Base-by-base conservation (phyloP, 2,329 filamentous ascomycete species). In the Verticillium nonalfalfae region DNA sequence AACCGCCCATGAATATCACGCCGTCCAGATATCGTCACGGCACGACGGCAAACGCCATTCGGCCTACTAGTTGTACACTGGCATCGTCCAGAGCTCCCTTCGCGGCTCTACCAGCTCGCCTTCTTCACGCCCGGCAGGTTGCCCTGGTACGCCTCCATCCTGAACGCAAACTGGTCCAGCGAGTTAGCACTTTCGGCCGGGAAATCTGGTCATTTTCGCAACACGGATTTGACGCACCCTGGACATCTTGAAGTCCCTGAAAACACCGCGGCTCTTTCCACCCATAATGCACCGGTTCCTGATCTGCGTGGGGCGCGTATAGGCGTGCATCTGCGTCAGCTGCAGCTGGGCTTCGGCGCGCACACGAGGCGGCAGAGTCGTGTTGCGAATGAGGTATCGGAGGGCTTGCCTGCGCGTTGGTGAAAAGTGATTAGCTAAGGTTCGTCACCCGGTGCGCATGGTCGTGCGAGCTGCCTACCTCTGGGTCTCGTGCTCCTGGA, bases 311-410 rank as follows among this genome's bases (percentile, higher is more conserved):
- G 91, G 87, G 64, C 93, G 85, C 39, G 95, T 98, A 78, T 98
- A 98, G 81, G 86, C 88, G 80, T 97, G 93, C 94, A 98, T 97
- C 78, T 96, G 90, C 3, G 90, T 87, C 67, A 99, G 82, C 78
- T 98, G 89, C 61, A 99, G 85, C 80, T 98, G 94, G 52, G 95
- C 95, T 74, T 96, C 90, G 64, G 91, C 92, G 70, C 96, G 90
- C 59, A 90, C 87, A 71, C 93, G 86, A 61, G 87, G 82, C 1
- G 93, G 87, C 3, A 99, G 88, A 1, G 88, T 89, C 36, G 92
- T 95, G 77, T 99, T 99, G 75, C 91, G 92, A 74, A 97, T 91
- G 66, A 97, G 89, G 79, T 97, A 97, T 70, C 90, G 89, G 50
- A 95, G 86, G 15, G 90, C 94, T 90, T 98, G 93, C 76, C 94